phyloP scores from a whole-genome alignment of 2,329 filamentous ascomycete species.

The Ceratocystis ficicola region DNA sequence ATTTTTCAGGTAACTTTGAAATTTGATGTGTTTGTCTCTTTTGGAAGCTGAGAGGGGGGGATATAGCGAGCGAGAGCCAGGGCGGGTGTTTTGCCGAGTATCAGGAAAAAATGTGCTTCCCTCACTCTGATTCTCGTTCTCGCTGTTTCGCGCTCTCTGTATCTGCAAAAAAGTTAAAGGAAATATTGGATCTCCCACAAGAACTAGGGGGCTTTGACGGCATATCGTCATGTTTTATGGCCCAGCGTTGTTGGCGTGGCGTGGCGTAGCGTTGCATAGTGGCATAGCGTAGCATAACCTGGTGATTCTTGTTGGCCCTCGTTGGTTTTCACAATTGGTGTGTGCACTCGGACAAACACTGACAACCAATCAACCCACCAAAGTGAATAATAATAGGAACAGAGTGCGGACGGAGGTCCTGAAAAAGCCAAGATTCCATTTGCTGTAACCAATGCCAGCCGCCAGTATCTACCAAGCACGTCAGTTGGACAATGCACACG shows the following conservation, averaged over 20 bases:
- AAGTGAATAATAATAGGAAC: background rate
- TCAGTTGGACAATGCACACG: constrained; percentile 5
- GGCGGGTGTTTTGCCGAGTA: background rate
- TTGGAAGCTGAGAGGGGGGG: background rate
- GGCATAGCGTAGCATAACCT: constrained; percentile 2
- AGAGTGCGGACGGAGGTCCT: background rate
- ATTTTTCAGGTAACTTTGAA: background rate
- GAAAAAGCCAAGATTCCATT: background rate
- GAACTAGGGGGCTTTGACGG: constrained; percentile 8
- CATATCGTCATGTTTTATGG: constrained; percentile 10
- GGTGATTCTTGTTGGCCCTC: background rate
- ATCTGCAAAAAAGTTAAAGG: background rate
- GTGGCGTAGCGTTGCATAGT: background rate
- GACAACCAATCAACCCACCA: background rate
- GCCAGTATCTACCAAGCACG: background rate
- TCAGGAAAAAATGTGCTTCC: background rate
- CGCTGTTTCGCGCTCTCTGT: constrained; percentile 8
- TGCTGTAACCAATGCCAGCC: background rate
- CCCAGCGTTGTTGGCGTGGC: constrained; percentile 3
- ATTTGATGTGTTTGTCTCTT: background rate
- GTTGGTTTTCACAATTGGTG: background rate
- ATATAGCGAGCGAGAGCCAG: background rate
- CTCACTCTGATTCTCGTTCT: background rate
- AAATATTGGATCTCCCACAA: constrained; percentile 6
- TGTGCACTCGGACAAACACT: background rate